Evolutionary conservation across 225 moss, liverwort and hornwort genomes (phyloP).

Genomic region (Asterella californica): DNA sequence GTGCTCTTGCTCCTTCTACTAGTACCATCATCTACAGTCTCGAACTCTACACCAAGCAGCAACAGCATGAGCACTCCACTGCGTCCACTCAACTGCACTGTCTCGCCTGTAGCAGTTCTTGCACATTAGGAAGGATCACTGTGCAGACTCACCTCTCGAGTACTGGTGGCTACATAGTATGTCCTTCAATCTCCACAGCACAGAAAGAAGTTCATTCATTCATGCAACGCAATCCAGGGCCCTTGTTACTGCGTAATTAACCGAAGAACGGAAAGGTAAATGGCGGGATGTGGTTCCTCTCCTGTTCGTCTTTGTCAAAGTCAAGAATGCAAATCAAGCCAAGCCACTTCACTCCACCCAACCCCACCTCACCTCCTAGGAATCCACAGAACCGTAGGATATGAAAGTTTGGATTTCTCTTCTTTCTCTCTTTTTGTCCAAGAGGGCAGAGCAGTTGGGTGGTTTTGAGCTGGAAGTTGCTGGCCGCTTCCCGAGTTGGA

Average conservation of each 20-base stretch:
- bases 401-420: not conserved
- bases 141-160: not conserved
- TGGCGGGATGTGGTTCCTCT: not conserved
- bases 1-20: not conserved
- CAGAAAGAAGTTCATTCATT: not conserved
- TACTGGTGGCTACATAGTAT: not conserved
- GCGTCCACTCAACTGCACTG: too few relatives aligned
- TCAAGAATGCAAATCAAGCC: too few relatives aligned
- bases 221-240: not conserved
- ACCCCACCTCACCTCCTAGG: not conserved
- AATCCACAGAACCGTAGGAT: not conserved
- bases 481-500: not conserved
- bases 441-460: not conserved
- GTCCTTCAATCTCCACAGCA: not conserved
- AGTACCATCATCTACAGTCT: not conserved
- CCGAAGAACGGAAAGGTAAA: not conserved
- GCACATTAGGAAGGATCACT: not conserved
- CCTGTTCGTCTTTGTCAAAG: not conserved
- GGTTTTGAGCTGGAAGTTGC: slow-evolving; percentile 3
- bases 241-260: not conserved
- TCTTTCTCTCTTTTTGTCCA: not conserved
- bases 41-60: not conserved
- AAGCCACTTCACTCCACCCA: too few relatives aligned
- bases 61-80: not conserved
- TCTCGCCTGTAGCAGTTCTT: too few relatives aligned